Evolutionary conservation across 1,284 basidiomycete species (phyloP).

Genomic region (Rhodotorula sp.): DNA sequence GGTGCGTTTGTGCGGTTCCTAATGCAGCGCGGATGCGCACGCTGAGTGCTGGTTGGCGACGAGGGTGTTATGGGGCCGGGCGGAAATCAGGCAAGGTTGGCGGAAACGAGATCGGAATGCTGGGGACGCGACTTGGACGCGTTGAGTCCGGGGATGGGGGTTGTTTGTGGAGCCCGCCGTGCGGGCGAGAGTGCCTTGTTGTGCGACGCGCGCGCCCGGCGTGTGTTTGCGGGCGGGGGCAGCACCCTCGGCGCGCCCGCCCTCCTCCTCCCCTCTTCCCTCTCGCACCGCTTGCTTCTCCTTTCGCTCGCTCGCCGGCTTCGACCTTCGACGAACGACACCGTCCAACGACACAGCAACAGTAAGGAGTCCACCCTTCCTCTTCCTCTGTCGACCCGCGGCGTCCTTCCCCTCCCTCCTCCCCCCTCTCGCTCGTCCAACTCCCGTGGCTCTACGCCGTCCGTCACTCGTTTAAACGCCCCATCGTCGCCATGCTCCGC

Average conservation of each 20-base stretch:
- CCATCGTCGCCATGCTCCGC: conserved; percentile 28
- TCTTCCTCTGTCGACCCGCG: background rate
- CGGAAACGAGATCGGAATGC: too few relatives aligned
- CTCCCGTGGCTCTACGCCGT: conserved; percentile 32
- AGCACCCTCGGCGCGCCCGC: background rate
- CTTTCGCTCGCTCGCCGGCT: background rate
- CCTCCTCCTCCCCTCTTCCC: background rate
- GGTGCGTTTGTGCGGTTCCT: too few relatives aligned
- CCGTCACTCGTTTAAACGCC: conserved; percentile 30
- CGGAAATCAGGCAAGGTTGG: too few relatives aligned
- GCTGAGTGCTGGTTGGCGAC: too few relatives aligned
- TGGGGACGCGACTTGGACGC: too few relatives aligned
- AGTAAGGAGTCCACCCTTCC: background rate
- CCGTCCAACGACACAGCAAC: background rate
- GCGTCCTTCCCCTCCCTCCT: background rate
- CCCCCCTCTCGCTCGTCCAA: conserved; percentile 14
- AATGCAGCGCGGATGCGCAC: too few relatives aligned
- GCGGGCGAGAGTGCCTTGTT: background rate
- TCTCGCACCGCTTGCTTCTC: background rate
- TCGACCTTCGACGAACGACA: background rate
- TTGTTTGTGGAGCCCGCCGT: too few relatives aligned
- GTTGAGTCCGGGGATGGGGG: too few relatives aligned
- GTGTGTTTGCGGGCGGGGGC: background rate
- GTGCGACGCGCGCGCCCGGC: background rate
- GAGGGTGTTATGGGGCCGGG: too few relatives aligned